Evolutionary conservation across 768 basidiomycete genomes (phyloP), one percentile per base, ranked within the genome.

Genomic region (Russula ochroleuca): DNA sequence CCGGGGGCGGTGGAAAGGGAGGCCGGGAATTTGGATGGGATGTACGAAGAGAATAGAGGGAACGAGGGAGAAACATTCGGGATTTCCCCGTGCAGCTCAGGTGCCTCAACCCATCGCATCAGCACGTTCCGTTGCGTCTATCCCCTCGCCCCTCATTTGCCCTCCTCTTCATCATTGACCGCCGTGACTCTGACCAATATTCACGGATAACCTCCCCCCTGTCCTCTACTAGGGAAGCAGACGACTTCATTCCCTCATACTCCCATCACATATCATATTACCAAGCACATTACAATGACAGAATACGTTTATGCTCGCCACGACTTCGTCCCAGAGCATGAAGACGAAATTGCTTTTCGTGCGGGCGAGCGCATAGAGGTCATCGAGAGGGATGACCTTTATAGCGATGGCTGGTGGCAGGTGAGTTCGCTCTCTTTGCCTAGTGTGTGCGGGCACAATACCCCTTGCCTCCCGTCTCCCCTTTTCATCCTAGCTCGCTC

Each of bases 331-430:
- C 95, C 97, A 3, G 94, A 99, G 78, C 85, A 98, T 74, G 90
- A 91, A 57, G 97, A 99, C 75, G 97, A 99, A 76, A 82, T 98
- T 43, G 70, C 85, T 1, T 97, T 98, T 73, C 79, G 77, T 48
- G 86, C 86, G 5, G 95, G 95, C 2, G 93, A 98, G 68, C 79
- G 83, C 61, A 92, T 98, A 69, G 87, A 92, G 71, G 85, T 99
- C 33, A 62, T 98, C 47, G 96, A 98, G 78, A 92, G 85, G 76
- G 97, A 98, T 72, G 97, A 98, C 68, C 75, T 84, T 62, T 98
- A 91, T 72, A 84, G 84, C 21, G 97, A 99, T 74, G 97, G 96
- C 19, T 98, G 97, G 97, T 98, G 93, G 93, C 82, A 85, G 81
- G 87, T 87, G 61, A 72, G 81, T 75, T 15, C 25, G 15, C 49